Percentiles rank a stretch among this genome's conserved stretches.
phyloP scores from a whole-genome alignment of 768 basidiomycete species.

The Podaxis carcinomalis region DNA sequence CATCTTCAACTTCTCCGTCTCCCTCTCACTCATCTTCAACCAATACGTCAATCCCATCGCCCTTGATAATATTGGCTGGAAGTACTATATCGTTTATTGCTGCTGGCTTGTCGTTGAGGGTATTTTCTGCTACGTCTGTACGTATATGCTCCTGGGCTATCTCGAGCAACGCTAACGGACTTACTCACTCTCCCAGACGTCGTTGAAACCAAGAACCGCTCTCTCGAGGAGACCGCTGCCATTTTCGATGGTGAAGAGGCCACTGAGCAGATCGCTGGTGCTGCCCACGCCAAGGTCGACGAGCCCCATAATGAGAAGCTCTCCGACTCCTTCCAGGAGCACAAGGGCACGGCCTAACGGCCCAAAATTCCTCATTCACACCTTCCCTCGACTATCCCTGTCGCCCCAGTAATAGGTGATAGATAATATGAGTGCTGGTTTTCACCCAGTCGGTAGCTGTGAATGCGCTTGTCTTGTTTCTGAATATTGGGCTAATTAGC shows the following conservation, averaged over 20 bases:
- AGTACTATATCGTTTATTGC: slow-evolving; percentile 77
- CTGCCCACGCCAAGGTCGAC: slow-evolving; percentile 21
- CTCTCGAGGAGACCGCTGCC: slow-evolving; percentile 79
- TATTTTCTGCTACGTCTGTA: slow-evolving; percentile 58
- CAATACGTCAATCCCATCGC: slow-evolving; percentile 87
- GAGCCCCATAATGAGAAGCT: slow-evolving; percentile 28
- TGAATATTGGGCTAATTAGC: not conserved
- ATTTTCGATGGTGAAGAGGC: slow-evolving; percentile 72
- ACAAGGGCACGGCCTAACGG: slow-evolving; percentile 18
- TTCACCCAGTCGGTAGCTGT: not conserved
- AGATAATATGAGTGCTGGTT: not conserved
- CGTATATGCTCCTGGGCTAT: slow-evolving; percentile 9
- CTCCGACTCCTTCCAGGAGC: slow-evolving; percentile 28
- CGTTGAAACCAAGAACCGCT: slow-evolving; percentile 68
- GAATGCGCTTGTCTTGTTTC: not conserved
- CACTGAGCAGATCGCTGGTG: slow-evolving; percentile 30
- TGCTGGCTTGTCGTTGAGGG: slow-evolving; percentile 66
- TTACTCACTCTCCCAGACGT: slow-evolving; percentile 29
- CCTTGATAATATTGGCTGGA: slow-evolving; percentile 60
- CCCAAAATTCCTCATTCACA: slow-evolving; percentile 11
- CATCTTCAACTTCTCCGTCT: slow-evolving; percentile 76
- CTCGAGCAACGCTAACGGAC: slow-evolving; percentile 8
- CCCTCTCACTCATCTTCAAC: slow-evolving; percentile 81
- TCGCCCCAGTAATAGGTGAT: not conserved
- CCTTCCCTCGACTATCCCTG: not conserved